Evolutionary conservation across 768 basidiomycete species (phyloP), one percentile per base, ranked within the genome.

Genomic region (Leccinum obscurum): DNA sequence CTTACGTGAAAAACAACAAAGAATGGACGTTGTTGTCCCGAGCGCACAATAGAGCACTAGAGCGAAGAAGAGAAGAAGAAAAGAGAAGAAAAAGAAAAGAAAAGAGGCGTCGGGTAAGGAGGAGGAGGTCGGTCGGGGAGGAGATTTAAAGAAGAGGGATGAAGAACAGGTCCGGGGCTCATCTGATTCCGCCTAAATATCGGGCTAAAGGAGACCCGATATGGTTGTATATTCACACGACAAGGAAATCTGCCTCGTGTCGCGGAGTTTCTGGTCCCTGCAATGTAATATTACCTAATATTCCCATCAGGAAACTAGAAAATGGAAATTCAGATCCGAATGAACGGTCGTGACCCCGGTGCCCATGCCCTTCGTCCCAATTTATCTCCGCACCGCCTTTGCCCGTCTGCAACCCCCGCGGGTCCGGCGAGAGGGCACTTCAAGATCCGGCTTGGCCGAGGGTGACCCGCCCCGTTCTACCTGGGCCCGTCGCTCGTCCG

Each of bases 81-180:
- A 58, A 66, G 50, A 68, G 65, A 67, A 59, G 61, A 62, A 62
- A 68, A 66, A 66, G 57, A 61, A 62, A 63, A 78, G 66, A 69
- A 73, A 73, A 64, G 67, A 78, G 66, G 68, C 75, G 78, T 77
- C 76, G 76, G 77, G 69, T 63, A 73, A 73, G 50, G 75, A 68
- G 70, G 70, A 66, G 73, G 34, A 57, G 59, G 61, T 28, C 54
- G 67, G 67, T 66, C 64, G 66, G 66, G 66, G 54, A 24, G 62
- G 56, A 54, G 63, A 49, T 48, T 62, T 60, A 10, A 52, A 62
- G 56, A 11, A 63, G 68, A 70, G 66, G 73, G 68, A 65, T 69
- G 66, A 65, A 72, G 75, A 71, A 62, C 63, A 60, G 22, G 50
- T 28, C 65, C 65, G 61, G 62, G 52, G 52, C 41, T 41, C 17